Conservation (phyloP, 2,329 filamentous ascomycete species). For the Exophiala mesophila region DNA sequence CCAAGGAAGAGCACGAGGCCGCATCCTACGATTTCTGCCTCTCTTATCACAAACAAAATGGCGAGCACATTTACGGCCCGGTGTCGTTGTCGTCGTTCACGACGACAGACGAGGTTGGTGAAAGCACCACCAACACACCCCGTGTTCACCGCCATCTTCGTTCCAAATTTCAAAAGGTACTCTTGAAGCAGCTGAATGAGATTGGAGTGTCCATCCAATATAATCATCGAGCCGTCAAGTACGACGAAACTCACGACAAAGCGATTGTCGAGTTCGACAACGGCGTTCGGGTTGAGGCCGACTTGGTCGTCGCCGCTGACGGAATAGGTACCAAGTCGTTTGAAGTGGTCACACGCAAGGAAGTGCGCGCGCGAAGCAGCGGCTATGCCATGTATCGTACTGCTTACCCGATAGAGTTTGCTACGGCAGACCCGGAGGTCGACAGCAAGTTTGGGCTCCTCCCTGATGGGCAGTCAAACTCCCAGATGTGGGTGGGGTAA, state of each 20-base stretch:
- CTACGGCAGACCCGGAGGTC: not conserved
- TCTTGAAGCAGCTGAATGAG: not conserved
- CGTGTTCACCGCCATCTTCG: not conserved
- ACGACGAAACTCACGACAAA: slow-evolving; percentile 21
- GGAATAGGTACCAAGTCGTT: slow-evolving; percentile 9
- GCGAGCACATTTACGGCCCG: not conserved
- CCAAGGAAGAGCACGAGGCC: not conserved
- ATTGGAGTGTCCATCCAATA: slow-evolving; percentile 28
- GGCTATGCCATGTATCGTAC: slow-evolving; percentile 27
- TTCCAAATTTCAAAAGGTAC: not conserved
- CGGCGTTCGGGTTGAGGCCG: slow-evolving; percentile 4
- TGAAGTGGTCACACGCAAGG: slow-evolving; percentile 16
- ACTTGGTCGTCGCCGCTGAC: slow-evolving; percentile 15
- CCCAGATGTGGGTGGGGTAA: slow-evolving; percentile 1
- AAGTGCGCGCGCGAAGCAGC: slow-evolving; percentile 30
- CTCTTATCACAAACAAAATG: not conserved
- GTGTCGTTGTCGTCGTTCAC: not conserved
- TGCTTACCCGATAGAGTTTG: slow-evolving; percentile 29
- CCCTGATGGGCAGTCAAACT: not conserved
- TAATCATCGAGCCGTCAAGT: slow-evolving; percentile 26
- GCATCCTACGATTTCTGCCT: slow-evolving; percentile 1
- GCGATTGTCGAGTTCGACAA: slow-evolving; percentile 3
- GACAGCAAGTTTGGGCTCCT: not conserved
- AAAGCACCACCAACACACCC: not conserved
- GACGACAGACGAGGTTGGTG: not conserved